Percentiles rank a stretch among this genome's conserved stretches.
phyloP scores from a whole-genome alignment of 2,329 filamentous ascomycete species.

The Penicillium freii region DNA sequence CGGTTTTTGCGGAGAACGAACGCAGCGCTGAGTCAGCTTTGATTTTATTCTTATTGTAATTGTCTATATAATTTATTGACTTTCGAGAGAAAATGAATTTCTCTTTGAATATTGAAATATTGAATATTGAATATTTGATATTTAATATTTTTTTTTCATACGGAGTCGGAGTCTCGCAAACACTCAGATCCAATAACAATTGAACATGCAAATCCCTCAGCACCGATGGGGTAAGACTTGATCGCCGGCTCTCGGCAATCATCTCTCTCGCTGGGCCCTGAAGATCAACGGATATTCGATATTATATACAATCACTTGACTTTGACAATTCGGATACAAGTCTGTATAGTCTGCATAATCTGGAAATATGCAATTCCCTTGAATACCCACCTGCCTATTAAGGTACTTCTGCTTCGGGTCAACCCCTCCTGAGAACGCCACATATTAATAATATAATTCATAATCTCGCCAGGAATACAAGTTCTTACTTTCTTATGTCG shows the following conservation, averaged over 20 bases:
- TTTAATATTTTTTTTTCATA: too few relatives aligned
- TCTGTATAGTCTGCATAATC: too few relatives aligned
- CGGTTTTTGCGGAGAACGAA: conserved; percentile 29
- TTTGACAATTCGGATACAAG: too few relatives aligned
- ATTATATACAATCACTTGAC: too few relatives aligned
- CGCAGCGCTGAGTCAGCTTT: conserved; percentile 14
- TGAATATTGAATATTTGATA: too few relatives aligned
- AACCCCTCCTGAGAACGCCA: conserved; percentile 9
- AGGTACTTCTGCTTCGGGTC: conserved; percentile 6
- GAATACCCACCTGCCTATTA: conserved; percentile 11
- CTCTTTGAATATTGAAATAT: not conserved
- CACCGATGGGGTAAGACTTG: conserved; percentile 8
- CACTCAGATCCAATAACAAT: not conserved
- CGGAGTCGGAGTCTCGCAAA: not conserved
- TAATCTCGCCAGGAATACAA: too few relatives aligned
- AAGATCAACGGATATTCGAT: not conserved
- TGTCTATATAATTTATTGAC: too few relatives aligned
- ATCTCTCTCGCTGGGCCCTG: not conserved
- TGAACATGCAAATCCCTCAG: conserved; percentile 1
- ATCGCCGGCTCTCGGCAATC: conserved; percentile 9
- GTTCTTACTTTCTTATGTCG: too few relatives aligned
- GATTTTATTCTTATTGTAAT: not conserved
- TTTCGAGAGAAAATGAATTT: not conserved
- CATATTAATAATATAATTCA: not conserved
- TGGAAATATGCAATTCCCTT: not conserved